Evolutionary conservation across 2,329 filamentous ascomycete species (phyloP).

Genomic region (Arthrobotrys musiformis): DNA sequence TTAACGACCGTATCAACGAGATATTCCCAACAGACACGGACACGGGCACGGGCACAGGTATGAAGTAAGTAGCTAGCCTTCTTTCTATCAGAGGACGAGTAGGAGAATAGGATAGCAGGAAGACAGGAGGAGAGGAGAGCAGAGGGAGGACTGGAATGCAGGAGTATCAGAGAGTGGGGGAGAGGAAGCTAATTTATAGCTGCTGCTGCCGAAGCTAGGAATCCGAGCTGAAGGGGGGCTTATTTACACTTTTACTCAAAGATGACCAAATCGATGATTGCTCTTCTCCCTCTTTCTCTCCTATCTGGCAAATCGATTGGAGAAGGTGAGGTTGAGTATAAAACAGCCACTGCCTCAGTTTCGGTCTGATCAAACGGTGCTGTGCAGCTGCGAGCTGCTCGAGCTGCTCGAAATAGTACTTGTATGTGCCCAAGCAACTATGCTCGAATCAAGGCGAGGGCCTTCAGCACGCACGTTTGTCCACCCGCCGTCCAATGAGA

Average conservation of each 20-base stretch:
- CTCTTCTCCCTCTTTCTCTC: not conserved
- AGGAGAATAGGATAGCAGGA: not conserved
- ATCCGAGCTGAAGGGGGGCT: conserved; percentile 1
- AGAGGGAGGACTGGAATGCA: not conserved
- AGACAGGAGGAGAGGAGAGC: not conserved
- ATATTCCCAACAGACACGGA: too few relatives aligned
- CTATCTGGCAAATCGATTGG: not conserved
- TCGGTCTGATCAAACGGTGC: too few relatives aligned
- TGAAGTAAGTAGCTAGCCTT: too few relatives aligned
- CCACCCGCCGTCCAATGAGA: not conserved
- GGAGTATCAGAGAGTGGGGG: not conserved
- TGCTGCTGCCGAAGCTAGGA: too few relatives aligned
- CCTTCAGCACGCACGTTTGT: conserved; percentile 30
- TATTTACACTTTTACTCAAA: conserved; percentile 13
- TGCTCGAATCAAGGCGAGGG: conserved; percentile 31
- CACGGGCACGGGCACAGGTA: too few relatives aligned
- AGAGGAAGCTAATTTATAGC: conserved; percentile 35
- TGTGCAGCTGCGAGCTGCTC: too few relatives aligned
- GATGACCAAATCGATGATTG: not conserved
- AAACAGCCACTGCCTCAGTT: not conserved
- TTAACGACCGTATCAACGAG: too few relatives aligned
- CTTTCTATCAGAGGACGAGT: too few relatives aligned
- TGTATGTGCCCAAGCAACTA: too few relatives aligned
- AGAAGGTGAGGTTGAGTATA: not conserved
- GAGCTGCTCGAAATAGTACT: too few relatives aligned